Conservation (phyloP, 164 flowering plant species). For the Taxillus chinensis region DNA sequence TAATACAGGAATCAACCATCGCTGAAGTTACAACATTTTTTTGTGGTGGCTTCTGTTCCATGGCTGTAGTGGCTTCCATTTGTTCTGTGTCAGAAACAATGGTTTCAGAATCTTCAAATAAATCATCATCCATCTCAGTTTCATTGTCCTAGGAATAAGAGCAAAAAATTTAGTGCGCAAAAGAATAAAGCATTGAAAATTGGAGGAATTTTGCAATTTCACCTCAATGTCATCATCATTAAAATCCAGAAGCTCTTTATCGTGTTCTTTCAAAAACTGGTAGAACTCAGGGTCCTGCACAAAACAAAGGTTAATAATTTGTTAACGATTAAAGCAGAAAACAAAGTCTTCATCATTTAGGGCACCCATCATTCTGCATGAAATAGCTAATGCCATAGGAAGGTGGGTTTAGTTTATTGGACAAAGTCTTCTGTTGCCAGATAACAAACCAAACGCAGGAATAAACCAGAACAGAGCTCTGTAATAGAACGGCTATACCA, state of each 20-base stretch:
- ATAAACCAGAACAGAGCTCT: no score
- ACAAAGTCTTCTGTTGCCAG: no score
- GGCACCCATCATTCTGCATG: no score
- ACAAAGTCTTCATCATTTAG: no score
- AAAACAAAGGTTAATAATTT: neutral
- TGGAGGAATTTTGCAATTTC: conserved; percentile 16
- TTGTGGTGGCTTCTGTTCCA: conserved; percentile 18
- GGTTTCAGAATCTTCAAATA: conserved; percentile 14
- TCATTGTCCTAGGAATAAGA: conserved; percentile 22
- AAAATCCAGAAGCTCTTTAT: conserved; percentile 76
- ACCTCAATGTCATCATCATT: conserved; percentile 59
- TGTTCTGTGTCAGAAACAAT: conserved; percentile 11
- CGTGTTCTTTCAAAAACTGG: conserved; percentile 67
- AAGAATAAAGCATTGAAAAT: neutral
- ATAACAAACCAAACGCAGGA: no score
- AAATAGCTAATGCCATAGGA: no score
- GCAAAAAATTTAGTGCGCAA: neutral
- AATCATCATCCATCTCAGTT: conserved; percentile 21
- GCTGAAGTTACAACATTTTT: conserved; percentile 48
- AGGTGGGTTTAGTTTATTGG: no score
- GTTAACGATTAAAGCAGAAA: no score
- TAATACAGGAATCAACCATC: conserved; percentile 84
- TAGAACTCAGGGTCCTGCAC: conserved; percentile 86
- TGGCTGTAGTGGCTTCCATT: neutral
- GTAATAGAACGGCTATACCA: no score